These are phyloP conservation scores for Climacium dendroides DNA, from an alignment of 225 moss, liverwort and hornwort genomes.

Conservation along the genomic window DNA sequence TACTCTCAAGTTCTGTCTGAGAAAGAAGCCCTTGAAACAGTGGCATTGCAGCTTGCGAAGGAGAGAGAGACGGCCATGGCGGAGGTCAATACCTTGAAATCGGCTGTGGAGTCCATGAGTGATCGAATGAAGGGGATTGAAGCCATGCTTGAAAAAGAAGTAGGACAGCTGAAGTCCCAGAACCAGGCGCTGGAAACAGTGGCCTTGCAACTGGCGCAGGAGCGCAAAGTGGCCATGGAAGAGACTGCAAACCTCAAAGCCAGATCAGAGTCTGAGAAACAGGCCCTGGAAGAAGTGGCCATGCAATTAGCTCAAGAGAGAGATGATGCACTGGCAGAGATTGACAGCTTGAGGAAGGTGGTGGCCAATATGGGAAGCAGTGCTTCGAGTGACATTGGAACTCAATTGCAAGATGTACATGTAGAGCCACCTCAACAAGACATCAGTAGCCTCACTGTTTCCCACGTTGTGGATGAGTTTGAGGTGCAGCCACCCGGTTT, in stretches of 20 bases:
- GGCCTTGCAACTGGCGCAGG: constrained; percentile 72
- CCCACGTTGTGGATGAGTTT: constrained; percentile 42
- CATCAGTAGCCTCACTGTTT: not conserved
- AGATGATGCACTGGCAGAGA: constrained; percentile 55
- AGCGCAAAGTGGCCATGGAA: constrained; percentile 52
- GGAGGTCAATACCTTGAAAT: constrained; percentile 65
- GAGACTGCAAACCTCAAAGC: constrained; percentile 26
- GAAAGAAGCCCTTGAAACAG: constrained; percentile 74
- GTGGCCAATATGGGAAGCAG: constrained; percentile 6
- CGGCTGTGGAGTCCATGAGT: constrained; percentile 64
- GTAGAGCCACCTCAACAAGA: constrained; percentile 16
- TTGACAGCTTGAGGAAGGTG: constrained; percentile 47
- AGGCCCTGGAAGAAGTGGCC: constrained; percentile 61
- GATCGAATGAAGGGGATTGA: constrained; percentile 60
- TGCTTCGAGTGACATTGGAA: not conserved
- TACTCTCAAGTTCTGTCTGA: constrained; percentile 26
- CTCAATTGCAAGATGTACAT: constrained; percentile 22
- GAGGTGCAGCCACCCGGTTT: constrained; percentile 24
- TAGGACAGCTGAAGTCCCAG: constrained; percentile 56
- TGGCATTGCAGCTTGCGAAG: constrained; percentile 72
- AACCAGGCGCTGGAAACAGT: constrained; percentile 87
- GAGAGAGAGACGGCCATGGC: constrained; percentile 68
- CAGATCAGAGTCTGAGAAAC: constrained; percentile 27
- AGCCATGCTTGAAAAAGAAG: constrained; percentile 61
- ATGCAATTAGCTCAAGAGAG: constrained; percentile 55